Evolutionary conservation across 2,329 filamentous ascomycete species (phyloP), one percentile per base, ranked within the genome.

Genomic region (Botrytis fragariae): DNA sequence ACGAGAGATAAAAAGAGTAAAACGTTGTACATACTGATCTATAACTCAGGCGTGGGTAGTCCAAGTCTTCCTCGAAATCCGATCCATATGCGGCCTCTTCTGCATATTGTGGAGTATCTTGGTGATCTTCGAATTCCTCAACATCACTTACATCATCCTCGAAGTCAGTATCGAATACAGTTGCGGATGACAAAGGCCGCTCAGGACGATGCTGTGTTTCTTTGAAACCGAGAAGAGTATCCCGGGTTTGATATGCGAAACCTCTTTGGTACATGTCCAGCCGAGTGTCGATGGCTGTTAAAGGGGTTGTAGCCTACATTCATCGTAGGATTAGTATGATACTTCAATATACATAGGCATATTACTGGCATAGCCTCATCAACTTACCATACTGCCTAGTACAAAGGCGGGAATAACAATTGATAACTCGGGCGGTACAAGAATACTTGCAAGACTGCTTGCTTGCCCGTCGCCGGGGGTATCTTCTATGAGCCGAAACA

Each of bases 141-240:
- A 86, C 84, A 45, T 86, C 85, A 69, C 79, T 81, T n/a, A 79
- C 81, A 62, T 84, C 83, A 67, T 92, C 90, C 76, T 94, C 93
- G 74, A 87, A 85, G 71, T 95, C 93, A 59, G 92, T 93, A 79
- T 94, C 93, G 80, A 91, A 90, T 76, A 94, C 92, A 35, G 92
- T 95, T 61, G 91, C 88, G 74, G 92, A 87, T 54, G 93, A 95
- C 54, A 88, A 82, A 57, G 92, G 92, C 69, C 71, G 51, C 44
- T 68, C 71, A 54, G 16, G 35, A 72, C 84, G 84, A 82, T 85
- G 74, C 63, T 71, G 72, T 75, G 80, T 79, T 74, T 87, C 85
- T 78, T 87, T 88, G 75, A 87, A 82, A 77, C 86, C 86, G 82
- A 92, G 92, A 80, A 92, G 89, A 29, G 89, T 83, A 82, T 90